phyloP scores from a whole-genome alignment of 2,329 filamentous ascomycete species.

The Scedosporium minutisporum region DNA sequence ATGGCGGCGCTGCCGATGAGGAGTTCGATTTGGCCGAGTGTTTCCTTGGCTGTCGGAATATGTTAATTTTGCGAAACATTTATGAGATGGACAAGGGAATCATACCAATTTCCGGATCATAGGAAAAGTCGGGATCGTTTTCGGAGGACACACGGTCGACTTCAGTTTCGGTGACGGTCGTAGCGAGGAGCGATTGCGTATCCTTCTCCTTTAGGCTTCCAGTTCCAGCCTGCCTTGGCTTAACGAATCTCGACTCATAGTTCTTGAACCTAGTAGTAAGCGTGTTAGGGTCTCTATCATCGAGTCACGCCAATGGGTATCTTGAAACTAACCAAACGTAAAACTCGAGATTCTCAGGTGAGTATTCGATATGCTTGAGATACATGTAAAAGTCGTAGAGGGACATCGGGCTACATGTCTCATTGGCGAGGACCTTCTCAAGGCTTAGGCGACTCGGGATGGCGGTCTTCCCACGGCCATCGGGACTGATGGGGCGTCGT shows the following conservation, averaged over 20 bases:
- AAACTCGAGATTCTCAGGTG: slow-evolving; percentile 39
- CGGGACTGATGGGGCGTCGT: slow-evolving; percentile 24
- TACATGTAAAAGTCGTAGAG: slow-evolving; percentile 43
- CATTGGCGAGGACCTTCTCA: slow-evolving; percentile 36
- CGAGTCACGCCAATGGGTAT: no score
- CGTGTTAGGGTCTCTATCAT: not conserved
- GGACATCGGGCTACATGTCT: slow-evolving; percentile 39
- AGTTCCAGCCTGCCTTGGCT: slow-evolving; percentile 9
- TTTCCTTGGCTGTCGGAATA: slow-evolving; percentile 17
- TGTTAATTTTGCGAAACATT: not conserved
- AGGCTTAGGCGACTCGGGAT: slow-evolving; percentile 30
- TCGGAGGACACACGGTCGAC: not conserved
- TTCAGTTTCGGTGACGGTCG: not conserved
- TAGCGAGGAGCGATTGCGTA: slow-evolving; percentile 12
- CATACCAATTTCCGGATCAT: slow-evolving; percentile 25
- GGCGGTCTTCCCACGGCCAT: slow-evolving; percentile 22
- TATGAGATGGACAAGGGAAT: not conserved
- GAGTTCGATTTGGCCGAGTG: slow-evolving; percentile 22
- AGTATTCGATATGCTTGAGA: slow-evolving; percentile 38
- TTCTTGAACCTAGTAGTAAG: slow-evolving; percentile 29
- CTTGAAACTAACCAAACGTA: slow-evolving; percentile 31
- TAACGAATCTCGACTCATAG: slow-evolving; percentile 22
- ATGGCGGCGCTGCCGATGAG: slow-evolving; percentile 20
- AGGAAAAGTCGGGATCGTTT: slow-evolving; percentile 20
- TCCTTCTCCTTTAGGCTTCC: slow-evolving; percentile 17